Base-by-base conservation (phyloP, 495 filamentous ascomycete genomes). In the Aspergillus asperescens region DNA sequence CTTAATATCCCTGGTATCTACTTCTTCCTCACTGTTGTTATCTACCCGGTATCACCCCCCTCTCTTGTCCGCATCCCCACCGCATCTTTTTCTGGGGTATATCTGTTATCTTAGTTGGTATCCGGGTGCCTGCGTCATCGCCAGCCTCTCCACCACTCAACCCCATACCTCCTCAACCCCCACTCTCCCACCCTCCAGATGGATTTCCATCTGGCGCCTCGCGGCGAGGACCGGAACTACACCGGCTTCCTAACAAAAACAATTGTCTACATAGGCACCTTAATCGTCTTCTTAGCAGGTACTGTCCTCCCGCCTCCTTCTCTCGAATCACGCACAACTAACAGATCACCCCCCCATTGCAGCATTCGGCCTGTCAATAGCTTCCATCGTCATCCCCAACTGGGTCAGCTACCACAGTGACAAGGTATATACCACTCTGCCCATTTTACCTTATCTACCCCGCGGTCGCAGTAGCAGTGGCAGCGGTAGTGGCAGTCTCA, bases 281-380 rank as follows among this genome's bases (percentile, higher is more conserved):
- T 86, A 43, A 64, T 81, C 16, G 68, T 78, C 45, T 81, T 87
- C 60, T 64, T 84, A 25, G 80, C 74, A 47, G 77, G 84, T 88
- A 70, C n/a, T 61, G 79, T 74, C 39, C 54, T 62, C 28, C 22
- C 27, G 42, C 19, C 27, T 43, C 24, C 25, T 20, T 13, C 12
- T 34, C 19, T 32, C 35, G 1, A 22, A 15, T 32, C 18, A 15
- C 29, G 16, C 18, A 19, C 45, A 32, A 51, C 57, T 35, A 18
- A 39, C 54, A 44, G 29, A 50, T 15, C 2, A 15, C 5, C 15
- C 7, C 38, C 9, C 5, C 20, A 20, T 5, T 4, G n/a, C 65
- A 95, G 90, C 88, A 31, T 88, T 86, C 32, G 81, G 76, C 15
- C 75, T 95, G 62, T 94, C 89, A 18, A 69, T 97, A 29, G 73